These are phyloP conservation scores for Pyrenopolyporus hunteri DNA, from an alignment of 495 filamentous ascomycete species.

Conservation along the genomic window DNA sequence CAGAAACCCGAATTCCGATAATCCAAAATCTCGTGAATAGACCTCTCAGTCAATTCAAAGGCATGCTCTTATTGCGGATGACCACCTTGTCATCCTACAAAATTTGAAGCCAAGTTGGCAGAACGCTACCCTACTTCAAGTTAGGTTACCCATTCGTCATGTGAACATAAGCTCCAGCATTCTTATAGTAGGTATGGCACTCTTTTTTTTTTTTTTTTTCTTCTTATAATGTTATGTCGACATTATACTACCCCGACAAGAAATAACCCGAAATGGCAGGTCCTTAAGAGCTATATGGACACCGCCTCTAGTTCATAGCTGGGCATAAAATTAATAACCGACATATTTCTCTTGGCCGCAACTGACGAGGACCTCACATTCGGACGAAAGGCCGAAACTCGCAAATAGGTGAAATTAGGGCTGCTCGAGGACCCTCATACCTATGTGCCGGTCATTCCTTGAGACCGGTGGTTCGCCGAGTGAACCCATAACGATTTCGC, in stretches of 20 bases:
- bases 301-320: constrained; percentile 5
- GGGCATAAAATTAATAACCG: constrained; percentile 2
- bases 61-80: background rate
- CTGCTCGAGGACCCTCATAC: background rate
- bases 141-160: constrained; percentile 15
- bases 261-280: constrained; percentile 24
- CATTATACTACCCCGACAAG: constrained; percentile 7
- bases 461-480: constrained; percentile 20
- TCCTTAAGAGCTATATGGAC: constrained; percentile 18
- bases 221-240: constrained; percentile 14
- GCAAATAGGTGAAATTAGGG: background rate
- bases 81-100: background rate
- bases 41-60: background rate
- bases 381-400: constrained; percentile 12
- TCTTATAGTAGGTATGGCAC: constrained; percentile 20
- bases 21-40: background rate
- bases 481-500: background rate
- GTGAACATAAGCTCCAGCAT: constrained; percentile 18
- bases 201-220: constrained; percentile 10
- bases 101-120: background rate
- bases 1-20: background rate
- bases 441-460: background rate
- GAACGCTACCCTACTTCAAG: constrained; percentile 1
- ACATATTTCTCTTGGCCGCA: constrained; percentile 23
- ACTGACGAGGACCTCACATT: background rate